Evolutionary conservation across 495 filamentous ascomycete species (phyloP).

Genomic region (Echria macrotheca): DNA sequence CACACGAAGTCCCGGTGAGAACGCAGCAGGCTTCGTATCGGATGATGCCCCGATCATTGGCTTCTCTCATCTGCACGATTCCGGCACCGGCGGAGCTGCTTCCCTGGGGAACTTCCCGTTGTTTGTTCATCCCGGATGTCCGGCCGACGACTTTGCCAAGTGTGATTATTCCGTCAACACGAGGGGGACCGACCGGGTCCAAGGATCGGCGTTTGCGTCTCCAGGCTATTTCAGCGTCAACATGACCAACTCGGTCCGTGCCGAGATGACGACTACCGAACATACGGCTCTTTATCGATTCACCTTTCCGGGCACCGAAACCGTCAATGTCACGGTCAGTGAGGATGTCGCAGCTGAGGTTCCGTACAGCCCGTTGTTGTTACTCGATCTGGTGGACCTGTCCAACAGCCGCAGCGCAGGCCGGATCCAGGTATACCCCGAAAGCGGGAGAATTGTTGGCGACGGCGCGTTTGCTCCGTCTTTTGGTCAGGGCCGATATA

Average conservation of each 20-base stretch:
- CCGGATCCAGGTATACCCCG: conserved; percentile 45
- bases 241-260: conserved; percentile 55
- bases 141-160: conserved; percentile 53
- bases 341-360: conserved; percentile 15
- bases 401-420: conserved; percentile 53
- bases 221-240: conserved; percentile 66
- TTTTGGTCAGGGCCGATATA: conserved; percentile 61
- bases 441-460: conserved; percentile 54
- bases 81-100: conserved; percentile 50
- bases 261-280: conserved; percentile 66
- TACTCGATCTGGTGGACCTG: conserved; percentile 62
- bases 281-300: conserved; percentile 67
- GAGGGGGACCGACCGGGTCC: conserved; percentile 43
- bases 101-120: conserved; percentile 74
- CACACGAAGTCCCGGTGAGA: conserved; percentile 47
- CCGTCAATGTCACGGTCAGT: conserved; percentile 7
- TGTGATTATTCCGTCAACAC: conserved; percentile 54
- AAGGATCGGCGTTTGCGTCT: conserved; percentile 48
- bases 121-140: conserved; percentile 62
- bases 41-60: conserved; percentile 47
- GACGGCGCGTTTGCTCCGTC: conserved; percentile 60
- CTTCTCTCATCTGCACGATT: conserved; percentile 65
- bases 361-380: conserved; percentile 53
- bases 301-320: conserved; percentile 43
- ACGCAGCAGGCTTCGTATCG: conserved; percentile 62